Evolutionary conservation across 2,329 filamentous ascomycete species (phyloP).

Genomic region (Ambrosiella cleistominuta): DNA sequence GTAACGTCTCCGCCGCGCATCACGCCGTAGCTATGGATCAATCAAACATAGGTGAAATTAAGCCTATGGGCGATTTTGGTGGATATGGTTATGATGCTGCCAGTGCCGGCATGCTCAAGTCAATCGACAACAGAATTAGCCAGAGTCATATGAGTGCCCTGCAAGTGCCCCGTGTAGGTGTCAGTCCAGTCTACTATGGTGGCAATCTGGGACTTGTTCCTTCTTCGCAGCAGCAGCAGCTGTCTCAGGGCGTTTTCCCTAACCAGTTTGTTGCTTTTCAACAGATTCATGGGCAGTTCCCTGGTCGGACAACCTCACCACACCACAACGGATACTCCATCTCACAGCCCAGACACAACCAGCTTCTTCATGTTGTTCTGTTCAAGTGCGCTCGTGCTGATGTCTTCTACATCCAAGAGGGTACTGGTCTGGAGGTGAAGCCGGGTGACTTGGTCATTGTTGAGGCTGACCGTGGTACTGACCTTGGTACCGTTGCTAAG

Average conservation of each 20-base stretch:
- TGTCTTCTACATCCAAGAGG: slow-evolving; percentile 93
- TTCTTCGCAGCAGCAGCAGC: slow-evolving; percentile 8
- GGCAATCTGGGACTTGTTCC: slow-evolving; percentile 5
- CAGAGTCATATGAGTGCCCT: not conserved
- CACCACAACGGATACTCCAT: slow-evolving; percentile 45
- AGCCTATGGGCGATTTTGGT: slow-evolving; percentile 7
- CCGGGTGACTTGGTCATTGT: slow-evolving; percentile 91
- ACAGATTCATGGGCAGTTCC: slow-evolving; percentile 7
- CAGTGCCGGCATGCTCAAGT: slow-evolving; percentile 6
- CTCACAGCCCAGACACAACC: slow-evolving; percentile 44
- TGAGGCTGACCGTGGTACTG: slow-evolving; percentile 88
- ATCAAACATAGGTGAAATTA: not conserved
- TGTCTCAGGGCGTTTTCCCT: slow-evolving; percentile 14
- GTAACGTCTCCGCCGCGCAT: not conserved
- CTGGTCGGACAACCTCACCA: slow-evolving; percentile 32
- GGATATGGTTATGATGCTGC: slow-evolving; percentile 6
- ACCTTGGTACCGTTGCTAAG: slow-evolving; percentile 79
- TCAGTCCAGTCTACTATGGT: slow-evolving; percentile 6
- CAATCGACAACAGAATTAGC: not conserved
- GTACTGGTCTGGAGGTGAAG: slow-evolving; percentile 78
- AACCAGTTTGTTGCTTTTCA: slow-evolving; percentile 17
- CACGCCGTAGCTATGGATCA: not conserved
- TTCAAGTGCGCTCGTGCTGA: slow-evolving; percentile 95
- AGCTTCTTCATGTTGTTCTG: slow-evolving; percentile 70
- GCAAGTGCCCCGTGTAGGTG: not conserved